Evolutionary conservation across 2,329 filamentous ascomycete species (phyloP).

Genomic region (Aaosphaeria arxii): DNA sequence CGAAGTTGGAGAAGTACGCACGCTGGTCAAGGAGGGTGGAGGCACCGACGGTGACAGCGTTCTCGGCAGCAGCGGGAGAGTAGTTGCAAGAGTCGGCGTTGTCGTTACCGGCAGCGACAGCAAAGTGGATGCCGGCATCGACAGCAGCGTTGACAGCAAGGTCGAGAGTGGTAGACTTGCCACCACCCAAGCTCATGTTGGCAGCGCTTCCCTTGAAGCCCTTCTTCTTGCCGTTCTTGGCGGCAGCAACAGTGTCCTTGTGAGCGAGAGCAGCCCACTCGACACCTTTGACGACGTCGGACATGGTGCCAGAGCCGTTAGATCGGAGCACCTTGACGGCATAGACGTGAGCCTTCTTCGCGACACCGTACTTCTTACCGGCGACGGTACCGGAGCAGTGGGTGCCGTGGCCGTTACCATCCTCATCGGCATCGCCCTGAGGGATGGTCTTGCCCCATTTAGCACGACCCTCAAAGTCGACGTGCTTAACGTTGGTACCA

Average conservation of each 20-base stretch:
- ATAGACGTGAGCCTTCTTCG: slow-evolving; percentile 96
- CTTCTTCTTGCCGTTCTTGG: slow-evolving; percentile 87
- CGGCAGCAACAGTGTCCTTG: slow-evolving; percentile 68
- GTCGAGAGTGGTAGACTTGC: slow-evolving; percentile 91
- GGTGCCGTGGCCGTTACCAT: slow-evolving; percentile 97
- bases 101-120: slow-evolving; percentile 97
- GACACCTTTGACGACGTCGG: slow-evolving; percentile 96
- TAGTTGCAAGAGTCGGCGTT: slow-evolving; percentile 99
- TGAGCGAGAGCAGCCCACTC: slow-evolving; percentile 88
- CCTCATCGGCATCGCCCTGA: slow-evolving; percentile 73
- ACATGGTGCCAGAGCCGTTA: slow-evolving; percentile 97
- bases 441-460: slow-evolving; percentile 98
- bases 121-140: slow-evolving; percentile 89
- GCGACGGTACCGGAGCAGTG: slow-evolving; percentile 98
- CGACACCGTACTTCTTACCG: slow-evolving; percentile 98
- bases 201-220: slow-evolving; percentile 98
- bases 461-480: slow-evolving; percentile 95
- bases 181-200: slow-evolving; percentile 99
- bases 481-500: slow-evolving; percentile 88
- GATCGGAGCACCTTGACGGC: slow-evolving; percentile 98
- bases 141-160: slow-evolving; percentile 92
- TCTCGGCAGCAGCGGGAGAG: slow-evolving; percentile 87
- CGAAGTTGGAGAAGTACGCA: slow-evolving; percentile 99
- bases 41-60: slow-evolving; percentile 93
- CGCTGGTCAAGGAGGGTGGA: slow-evolving; percentile 91